Conservation (phyloP, 2,329 filamentous ascomycete species). For the Penicillium olsonii region DNA sequence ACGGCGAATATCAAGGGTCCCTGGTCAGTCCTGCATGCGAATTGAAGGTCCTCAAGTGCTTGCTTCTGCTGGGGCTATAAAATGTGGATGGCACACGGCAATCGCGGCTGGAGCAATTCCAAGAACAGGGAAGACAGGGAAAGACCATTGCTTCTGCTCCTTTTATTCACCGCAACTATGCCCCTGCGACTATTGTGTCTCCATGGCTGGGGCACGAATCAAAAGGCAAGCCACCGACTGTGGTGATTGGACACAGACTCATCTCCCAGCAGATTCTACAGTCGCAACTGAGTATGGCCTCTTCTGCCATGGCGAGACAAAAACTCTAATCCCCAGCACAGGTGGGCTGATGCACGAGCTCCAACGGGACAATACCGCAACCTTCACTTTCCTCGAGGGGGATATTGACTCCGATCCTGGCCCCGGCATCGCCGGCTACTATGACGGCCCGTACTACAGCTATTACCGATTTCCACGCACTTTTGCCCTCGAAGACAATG, state of each 20-base stretch:
- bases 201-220: constrained; percentile 37
- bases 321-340: constrained; percentile 14
- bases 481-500: constrained; percentile 21
- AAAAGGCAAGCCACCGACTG: constrained; percentile 20
- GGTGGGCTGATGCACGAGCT: constrained; percentile 30
- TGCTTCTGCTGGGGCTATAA: constrained; percentile 1
- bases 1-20: constrained; percentile 5
- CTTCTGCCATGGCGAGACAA: neutral
- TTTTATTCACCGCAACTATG: constrained; percentile 12
- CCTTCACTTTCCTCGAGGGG: constrained; percentile 33
- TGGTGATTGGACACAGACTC: neutral
- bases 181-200: constrained; percentile 35
- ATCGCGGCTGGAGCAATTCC: neutral
- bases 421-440: constrained; percentile 31
- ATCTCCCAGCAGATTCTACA: constrained; percentile 27
- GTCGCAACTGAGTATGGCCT: constrained; percentile 27
- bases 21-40: neutral
- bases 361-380: constrained; percentile 30
- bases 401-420: constrained; percentile 30
- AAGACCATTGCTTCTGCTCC: neutral
- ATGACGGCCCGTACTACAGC: constrained; percentile 35
- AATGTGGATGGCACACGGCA: neutral
- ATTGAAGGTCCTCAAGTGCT: neutral
- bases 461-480: constrained; percentile 33
- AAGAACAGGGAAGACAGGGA: no score